A percentile compares a stretch with the other conserved stretches of the same genome.
These are phyloP conservation scores for Hamigera avellanea DNA, from an alignment of 495 filamentous ascomycete species.

Conservation along the genomic window DNA sequence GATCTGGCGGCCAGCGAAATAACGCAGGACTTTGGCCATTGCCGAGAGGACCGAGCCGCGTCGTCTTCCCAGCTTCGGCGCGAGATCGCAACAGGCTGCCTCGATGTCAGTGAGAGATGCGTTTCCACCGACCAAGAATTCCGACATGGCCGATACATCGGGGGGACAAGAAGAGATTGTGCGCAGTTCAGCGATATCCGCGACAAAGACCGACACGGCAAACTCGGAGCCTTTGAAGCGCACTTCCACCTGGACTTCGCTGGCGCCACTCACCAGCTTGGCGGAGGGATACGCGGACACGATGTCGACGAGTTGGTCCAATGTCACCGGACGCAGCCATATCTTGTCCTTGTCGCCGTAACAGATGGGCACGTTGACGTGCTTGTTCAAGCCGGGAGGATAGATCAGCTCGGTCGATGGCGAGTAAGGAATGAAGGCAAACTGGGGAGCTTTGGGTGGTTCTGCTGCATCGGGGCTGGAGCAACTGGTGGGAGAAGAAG, in stretches of 20 bases:
- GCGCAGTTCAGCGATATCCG: conserved; percentile 81
- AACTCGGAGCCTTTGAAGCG: conserved; percentile 96
- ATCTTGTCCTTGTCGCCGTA: conserved; percentile 92
- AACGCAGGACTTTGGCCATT: conserved; percentile 45
- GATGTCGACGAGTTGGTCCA: conserved; percentile 83
- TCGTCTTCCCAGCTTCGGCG: conserved; percentile 60
- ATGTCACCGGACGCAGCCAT: conserved; percentile 83
- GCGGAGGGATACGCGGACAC: conserved; percentile 74
- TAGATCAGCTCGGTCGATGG: conserved; percentile 94
- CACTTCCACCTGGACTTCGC: conserved; percentile 95
- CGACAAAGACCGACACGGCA: conserved; percentile 78
- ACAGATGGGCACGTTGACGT: conserved; percentile 67
- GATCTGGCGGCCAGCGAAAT: conserved; percentile 94
- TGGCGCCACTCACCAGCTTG: conserved; percentile 92
- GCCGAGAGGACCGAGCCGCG: conserved; percentile 51
- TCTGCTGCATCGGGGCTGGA: conserved; percentile 9
- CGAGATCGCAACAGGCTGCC: conserved; percentile 52
- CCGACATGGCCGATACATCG: conserved; percentile 72
- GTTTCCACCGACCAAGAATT: conserved; percentile 86
- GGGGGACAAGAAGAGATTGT: no score
- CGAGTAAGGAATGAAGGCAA: conserved; percentile 88
- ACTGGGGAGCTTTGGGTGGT: conserved; percentile 16
- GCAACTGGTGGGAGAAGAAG: no score
- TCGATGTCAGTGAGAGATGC: conserved; percentile 71
- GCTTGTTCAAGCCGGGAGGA: conserved; percentile 69